Evolutionary conservation across 768 basidiomycete genomes (phyloP).

Genomic region (Auricularia sp.): DNA sequence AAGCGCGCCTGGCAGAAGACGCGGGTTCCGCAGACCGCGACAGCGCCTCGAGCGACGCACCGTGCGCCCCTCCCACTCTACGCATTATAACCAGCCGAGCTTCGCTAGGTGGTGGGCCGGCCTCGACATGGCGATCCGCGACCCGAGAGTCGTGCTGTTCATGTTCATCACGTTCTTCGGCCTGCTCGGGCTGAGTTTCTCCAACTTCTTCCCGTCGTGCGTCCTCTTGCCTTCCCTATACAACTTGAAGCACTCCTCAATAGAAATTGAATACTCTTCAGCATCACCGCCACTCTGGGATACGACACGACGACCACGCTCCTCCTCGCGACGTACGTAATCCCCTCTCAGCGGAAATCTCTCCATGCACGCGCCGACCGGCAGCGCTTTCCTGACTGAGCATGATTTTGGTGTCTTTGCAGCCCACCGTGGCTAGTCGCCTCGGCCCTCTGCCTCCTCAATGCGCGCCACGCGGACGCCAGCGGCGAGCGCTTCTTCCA

Average conservation of each 20-base stretch:
- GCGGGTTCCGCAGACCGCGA: conserved; percentile 59
- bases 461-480: conserved; percentile 50
- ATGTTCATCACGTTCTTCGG: conserved; percentile 40
- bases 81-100: not conserved
- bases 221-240: conserved; percentile 8
- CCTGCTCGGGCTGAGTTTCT: conserved; percentile 46
- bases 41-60: conserved; percentile 31
- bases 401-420: not conserved
- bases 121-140: conserved; percentile 44
- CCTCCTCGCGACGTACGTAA: conserved; percentile 40
- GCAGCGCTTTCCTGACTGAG: not conserved
- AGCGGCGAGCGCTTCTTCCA: conserved; percentile 62
- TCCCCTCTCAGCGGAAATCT: too few relatives aligned
- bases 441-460: conserved; percentile 36
- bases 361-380: too few relatives aligned
- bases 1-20: conserved; percentile 56
- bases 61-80: conserved; percentile 29
- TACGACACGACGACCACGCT: conserved; percentile 49
- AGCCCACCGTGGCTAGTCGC: conserved; percentile 60
- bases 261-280: not conserved
- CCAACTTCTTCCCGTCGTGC: conserved; percentile 49
- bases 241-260: not conserved
- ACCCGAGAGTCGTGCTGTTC: conserved; percentile 45
- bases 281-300: conserved; percentile 49
- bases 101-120: conserved; percentile 36